Evolutionary conservation across 140 eudicot species (phyloP).

Genomic region (Oenanthe javanica): DNA sequence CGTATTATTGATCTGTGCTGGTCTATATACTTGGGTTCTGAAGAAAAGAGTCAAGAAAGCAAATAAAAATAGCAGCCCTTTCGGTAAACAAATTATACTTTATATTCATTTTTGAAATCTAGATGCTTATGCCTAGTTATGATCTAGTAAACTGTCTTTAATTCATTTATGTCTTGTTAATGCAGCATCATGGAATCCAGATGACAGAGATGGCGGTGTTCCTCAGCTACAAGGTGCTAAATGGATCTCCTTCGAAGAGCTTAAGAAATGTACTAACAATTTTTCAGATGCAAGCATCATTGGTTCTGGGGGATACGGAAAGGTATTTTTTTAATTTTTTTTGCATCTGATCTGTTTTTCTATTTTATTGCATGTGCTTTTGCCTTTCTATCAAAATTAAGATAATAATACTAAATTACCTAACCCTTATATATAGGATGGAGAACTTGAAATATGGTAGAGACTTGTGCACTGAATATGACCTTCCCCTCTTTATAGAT

Average conservation of each 20-base stretch:
- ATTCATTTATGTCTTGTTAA: constrained; percentile 6
- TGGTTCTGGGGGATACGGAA: constrained; percentile 90
- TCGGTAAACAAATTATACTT: constrained; percentile 40
- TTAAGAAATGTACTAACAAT: constrained; percentile 49
- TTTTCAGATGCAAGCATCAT: constrained; percentile 62
- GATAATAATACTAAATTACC: neutral
- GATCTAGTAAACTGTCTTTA: neutral
- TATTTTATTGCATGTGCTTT: neutral
- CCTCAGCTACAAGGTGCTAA: constrained; percentile 83
- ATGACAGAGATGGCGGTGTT: constrained; percentile 45
- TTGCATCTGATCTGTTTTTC: neutral
- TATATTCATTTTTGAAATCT: constrained; percentile 1
- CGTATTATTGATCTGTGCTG: constrained; percentile 37
- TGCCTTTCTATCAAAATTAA: neutral
- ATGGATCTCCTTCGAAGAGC: constrained; percentile 78
- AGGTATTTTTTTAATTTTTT: constrained; percentile 28
- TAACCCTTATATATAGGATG: neutral
- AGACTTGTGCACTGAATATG: neutral
- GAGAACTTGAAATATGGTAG: neutral
- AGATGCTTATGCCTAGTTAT: neutral
- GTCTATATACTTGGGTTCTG: constrained; percentile 47
- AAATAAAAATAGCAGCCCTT: constrained; percentile 38
- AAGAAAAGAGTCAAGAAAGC: constrained; percentile 45
- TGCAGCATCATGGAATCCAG: constrained; percentile 71
- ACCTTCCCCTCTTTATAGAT: neutral